Conservation (phyloP, 1,284 basidiomycete genomes). For the Naganishia albida region DNA sequence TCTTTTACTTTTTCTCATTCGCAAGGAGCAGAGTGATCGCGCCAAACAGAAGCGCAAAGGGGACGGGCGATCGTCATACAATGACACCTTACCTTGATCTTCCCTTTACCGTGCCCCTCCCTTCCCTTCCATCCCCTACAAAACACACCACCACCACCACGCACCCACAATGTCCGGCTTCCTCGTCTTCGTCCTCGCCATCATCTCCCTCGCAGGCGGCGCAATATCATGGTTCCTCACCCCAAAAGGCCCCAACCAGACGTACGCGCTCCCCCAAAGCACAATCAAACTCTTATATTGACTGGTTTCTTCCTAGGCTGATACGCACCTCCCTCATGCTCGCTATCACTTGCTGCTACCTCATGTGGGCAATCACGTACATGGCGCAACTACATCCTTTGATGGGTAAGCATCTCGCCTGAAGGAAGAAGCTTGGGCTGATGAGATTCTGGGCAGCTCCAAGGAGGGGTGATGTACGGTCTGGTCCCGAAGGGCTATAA, state of each 20-base stretch:
- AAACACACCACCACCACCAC: not conserved
- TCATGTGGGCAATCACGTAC: slow-evolving; percentile 91
- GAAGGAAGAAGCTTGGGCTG: not conserved
- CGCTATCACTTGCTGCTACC: slow-evolving; percentile 75
- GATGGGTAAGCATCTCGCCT: slow-evolving; percentile 62
- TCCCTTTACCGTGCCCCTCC: not conserved
- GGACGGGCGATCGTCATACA: slow-evolving; percentile 12
- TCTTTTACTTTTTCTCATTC: no score
- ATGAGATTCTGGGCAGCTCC: slow-evolving; percentile 41
- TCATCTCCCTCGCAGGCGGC: slow-evolving; percentile 61
- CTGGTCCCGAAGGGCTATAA: slow-evolving; percentile 34
- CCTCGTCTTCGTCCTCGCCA: slow-evolving; percentile 35
- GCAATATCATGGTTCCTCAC: slow-evolving; percentile 66
- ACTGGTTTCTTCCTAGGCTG: slow-evolving; percentile 65
- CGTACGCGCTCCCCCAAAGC: slow-evolving; percentile 60
- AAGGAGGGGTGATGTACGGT: slow-evolving; percentile 46
- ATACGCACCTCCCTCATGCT: slow-evolving; percentile 76
- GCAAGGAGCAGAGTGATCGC: not conserved
- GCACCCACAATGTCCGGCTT: slow-evolving; percentile 32
- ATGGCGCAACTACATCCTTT: slow-evolving; percentile 87
- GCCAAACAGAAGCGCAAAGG: slow-evolving; percentile 21
- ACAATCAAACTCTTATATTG: no score
- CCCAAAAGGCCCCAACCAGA: slow-evolving; percentile 83
- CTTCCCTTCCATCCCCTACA: not conserved
- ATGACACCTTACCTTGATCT: not conserved